A percentile compares a stretch with the other conserved stretches of the same genome.
phyloP scores from a whole-genome alignment of 768 basidiomycete species.

The Leucocoprinus leucothites region DNA sequence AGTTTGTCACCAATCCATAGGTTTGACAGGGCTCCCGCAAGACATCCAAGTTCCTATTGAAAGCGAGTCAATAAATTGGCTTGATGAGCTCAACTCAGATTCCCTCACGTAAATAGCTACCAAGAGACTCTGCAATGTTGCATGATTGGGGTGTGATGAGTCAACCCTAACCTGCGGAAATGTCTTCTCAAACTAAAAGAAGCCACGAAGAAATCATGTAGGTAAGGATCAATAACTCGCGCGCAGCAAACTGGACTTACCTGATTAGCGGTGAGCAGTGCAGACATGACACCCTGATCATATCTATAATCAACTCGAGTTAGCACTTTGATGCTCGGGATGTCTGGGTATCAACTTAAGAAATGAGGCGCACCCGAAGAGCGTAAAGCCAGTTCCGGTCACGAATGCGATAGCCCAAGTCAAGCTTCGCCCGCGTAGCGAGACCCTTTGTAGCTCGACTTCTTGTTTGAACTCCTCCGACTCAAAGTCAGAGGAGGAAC shows the following conservation, averaged over 20 bases:
- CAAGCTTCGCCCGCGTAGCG: constrained; percentile 39
- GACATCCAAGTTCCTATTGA: constrained; percentile 58
- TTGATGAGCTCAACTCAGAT: not conserved
- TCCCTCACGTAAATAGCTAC: constrained; percentile 55
- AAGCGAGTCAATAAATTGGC: not conserved
- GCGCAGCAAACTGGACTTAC: constrained; percentile 21
- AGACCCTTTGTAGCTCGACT: constrained; percentile 28
- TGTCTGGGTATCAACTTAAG: not conserved
- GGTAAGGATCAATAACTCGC: not conserved
- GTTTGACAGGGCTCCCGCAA: constrained; percentile 61
- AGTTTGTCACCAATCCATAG: constrained; percentile 57
- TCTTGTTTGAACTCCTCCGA: constrained; percentile 29
- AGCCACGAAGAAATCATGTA: not conserved
- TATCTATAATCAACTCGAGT: constrained; percentile 34
- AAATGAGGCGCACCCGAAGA: constrained; percentile 46
- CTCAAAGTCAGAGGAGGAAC: constrained; percentile 13
- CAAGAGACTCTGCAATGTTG: constrained; percentile 56
- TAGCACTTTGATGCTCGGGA: not conserved
- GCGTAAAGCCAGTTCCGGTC: constrained; percentile 56
- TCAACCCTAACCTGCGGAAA: constrained; percentile 52
- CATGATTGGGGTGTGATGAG: constrained; percentile 38
- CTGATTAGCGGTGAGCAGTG: constrained; percentile 53
- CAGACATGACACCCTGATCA: constrained; percentile 73
- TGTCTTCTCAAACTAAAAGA: constrained; percentile 46
- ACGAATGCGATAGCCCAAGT: constrained; percentile 52